These are phyloP conservation scores for Millerago galiae DNA, from an alignment of 805 yeast species.

Conservation along the genomic window DNA sequence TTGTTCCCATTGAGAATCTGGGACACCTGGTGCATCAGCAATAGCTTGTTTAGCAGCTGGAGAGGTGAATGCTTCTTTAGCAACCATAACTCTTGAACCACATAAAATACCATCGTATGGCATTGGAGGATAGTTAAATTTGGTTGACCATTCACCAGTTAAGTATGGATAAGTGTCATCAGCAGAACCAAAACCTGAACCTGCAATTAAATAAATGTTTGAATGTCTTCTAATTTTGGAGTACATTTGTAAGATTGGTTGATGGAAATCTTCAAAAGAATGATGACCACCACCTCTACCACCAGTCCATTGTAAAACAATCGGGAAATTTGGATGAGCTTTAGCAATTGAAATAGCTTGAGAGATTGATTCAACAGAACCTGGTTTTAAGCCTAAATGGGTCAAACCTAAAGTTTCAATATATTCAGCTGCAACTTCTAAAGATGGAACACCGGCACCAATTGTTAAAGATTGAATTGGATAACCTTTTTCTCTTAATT, in stretches of 20 bases:
- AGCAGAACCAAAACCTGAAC: constrained; percentile 97
- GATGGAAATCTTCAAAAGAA: constrained; percentile 98
- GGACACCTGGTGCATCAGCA: constrained; percentile 79
- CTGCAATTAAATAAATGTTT: constrained; percentile 88
- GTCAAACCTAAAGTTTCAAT: constrained; percentile 88
- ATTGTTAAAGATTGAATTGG: constrained; percentile 94
- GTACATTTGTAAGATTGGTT: constrained; percentile 94
- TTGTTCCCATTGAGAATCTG: constrained; percentile 85
- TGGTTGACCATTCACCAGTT: constrained; percentile 93
- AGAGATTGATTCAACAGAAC: constrained; percentile 87
- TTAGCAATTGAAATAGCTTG: constrained; percentile 87
- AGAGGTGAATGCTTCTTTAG: constrained; percentile 92
- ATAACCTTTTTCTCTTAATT: constrained; percentile 83
- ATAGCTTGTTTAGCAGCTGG: constrained; percentile 91
- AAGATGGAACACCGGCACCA: constrained; percentile 99
- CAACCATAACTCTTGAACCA: constrained; percentile 96
- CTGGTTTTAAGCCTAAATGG: constrained; percentile 95
- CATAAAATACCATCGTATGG: constrained; percentile 96
- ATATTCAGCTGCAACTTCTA: constrained; percentile 96
- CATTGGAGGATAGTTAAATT: constrained; percentile 92
- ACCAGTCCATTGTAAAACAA: constrained; percentile 99
- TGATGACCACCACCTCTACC: constrained; percentile 99
- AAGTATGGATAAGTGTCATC: constrained; percentile 96
- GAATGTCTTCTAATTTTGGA: constrained; percentile 86
- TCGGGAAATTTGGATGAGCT: constrained; percentile 94